Conservation (phyloP, 805 yeast genomes). For the Cyberlindnera amylophila region DNA sequence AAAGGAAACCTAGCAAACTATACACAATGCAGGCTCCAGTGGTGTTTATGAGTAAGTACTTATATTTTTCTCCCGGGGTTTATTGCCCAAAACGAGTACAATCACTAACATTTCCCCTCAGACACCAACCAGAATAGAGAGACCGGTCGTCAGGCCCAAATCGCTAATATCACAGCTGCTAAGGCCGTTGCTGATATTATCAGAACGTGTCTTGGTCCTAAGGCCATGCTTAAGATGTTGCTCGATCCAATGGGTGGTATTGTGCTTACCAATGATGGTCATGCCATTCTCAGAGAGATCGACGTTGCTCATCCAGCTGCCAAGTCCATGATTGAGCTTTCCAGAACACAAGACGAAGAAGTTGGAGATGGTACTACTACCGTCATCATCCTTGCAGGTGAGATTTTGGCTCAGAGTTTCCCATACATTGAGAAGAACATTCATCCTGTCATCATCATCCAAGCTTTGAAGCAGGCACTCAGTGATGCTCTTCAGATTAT, state of each 20-base stretch:
- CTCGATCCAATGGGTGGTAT: slow-evolving; percentile 94
- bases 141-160: slow-evolving; percentile 95
- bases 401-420: slow-evolving; percentile 89
- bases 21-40: slow-evolving; percentile 75
- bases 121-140: slow-evolving; percentile 89
- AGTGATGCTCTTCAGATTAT: slow-evolving; percentile 87
- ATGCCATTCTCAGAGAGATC: slow-evolving; percentile 94
- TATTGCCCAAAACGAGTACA: neutral
- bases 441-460: slow-evolving; percentile 95
- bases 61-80: neutral
- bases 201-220: slow-evolving; percentile 97
- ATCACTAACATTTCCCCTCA: slow-evolving; percentile 11
- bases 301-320: slow-evolving; percentile 99
- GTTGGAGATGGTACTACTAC: slow-evolving; percentile 99
- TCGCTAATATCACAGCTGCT: slow-evolving; percentile 98
- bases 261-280: slow-evolving; percentile 96
- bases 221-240: slow-evolving; percentile 97
- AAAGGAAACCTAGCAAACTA: neutral
- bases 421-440: slow-evolving; percentile 93
- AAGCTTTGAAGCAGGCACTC: slow-evolving; percentile 87
- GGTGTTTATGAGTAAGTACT: slow-evolving; percentile 56
- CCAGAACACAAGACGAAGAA: slow-evolving; percentile 97
- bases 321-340: slow-evolving; percentile 93
- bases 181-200: slow-evolving; percentile 97
- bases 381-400: slow-evolving; percentile 95